Evolutionary conservation across 192 early-diverging fungal species (phyloP).

Genomic region (Coemansia sp.): DNA sequence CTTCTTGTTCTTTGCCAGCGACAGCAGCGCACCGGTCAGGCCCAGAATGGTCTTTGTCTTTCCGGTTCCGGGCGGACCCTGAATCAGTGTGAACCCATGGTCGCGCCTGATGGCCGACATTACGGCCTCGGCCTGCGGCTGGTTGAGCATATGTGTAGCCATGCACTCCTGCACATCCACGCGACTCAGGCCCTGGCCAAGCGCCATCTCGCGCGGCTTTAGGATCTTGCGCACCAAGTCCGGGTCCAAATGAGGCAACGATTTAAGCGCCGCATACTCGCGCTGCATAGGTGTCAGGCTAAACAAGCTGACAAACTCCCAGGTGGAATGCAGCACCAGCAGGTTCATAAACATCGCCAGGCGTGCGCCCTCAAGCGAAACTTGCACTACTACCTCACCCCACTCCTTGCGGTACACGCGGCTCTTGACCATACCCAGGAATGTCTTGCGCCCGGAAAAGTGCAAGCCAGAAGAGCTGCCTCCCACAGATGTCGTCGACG

Average conservation of each 20-base stretch:
- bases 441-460: constrained; percentile 23
- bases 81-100: constrained; percentile 84
- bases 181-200: constrained; percentile 19
- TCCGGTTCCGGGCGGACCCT: constrained; percentile 70
- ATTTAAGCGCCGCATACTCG: constrained; percentile 76
- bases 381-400: constrained; percentile 30
- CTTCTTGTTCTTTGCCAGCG: constrained; percentile 1
- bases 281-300: constrained; percentile 73
- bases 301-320: constrained; percentile 50
- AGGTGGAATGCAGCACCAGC: constrained; percentile 36
- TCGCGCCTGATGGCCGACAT: constrained; percentile 57
- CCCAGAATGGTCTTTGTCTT: constrained; percentile 92
- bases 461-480: background rate
- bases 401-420: constrained; percentile 11
- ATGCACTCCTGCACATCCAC: constrained; percentile 49
- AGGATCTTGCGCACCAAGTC: constrained; percentile 64
- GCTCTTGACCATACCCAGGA: constrained; percentile 42
- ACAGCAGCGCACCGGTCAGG: constrained; percentile 65
- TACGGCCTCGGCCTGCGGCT: constrained; percentile 88
- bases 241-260: constrained; percentile 56
- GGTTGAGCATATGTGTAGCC: constrained; percentile 75
- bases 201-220: constrained; percentile 34
- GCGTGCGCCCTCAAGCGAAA: constrained; percentile 15
- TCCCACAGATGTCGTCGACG: background rate
- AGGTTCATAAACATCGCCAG: constrained; percentile 15